Conservation (phyloP, 2,329 filamentous ascomycete genomes). For the Penicillium polonicum region DNA sequence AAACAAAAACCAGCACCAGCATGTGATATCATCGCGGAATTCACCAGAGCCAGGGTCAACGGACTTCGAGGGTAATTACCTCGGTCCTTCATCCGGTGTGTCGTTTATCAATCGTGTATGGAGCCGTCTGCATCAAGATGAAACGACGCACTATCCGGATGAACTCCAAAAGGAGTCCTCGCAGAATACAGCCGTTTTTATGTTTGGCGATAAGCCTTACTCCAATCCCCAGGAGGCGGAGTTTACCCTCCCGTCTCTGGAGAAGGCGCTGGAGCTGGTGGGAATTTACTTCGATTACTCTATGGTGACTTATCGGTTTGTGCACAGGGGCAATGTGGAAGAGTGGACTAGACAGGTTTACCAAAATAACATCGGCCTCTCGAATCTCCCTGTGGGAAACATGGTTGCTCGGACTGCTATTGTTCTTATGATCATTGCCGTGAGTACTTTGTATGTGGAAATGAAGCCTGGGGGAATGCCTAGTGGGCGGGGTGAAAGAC, state of each 20-base stretch:
- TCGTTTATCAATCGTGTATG: constrained; percentile 65
- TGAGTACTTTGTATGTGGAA: constrained; percentile 49
- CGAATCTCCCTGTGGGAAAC: constrained; percentile 39
- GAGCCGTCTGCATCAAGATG: constrained; percentile 62
- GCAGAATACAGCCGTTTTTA: constrained; percentile 48
- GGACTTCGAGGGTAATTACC: constrained; percentile 55
- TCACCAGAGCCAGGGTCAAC: constrained; percentile 51
- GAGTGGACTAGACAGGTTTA: constrained; percentile 47
- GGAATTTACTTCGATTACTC: constrained; percentile 60
- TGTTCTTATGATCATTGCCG: constrained; percentile 50
- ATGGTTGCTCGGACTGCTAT: constrained; percentile 51
- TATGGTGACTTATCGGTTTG: constrained; percentile 59
- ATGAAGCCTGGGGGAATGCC: constrained; percentile 33
- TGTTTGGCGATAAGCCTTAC: constrained; percentile 54
- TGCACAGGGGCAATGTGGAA: constrained; percentile 56
- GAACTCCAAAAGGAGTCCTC: constrained; percentile 31
- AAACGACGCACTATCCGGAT: constrained; percentile 34
- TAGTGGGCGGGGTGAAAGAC: constrained; percentile 33
- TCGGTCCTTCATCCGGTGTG: constrained; percentile 54
- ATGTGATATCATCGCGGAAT: constrained; percentile 27
- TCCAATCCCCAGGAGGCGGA: constrained; percentile 34
- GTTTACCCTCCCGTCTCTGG: constrained; percentile 42
- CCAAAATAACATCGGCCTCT: constrained; percentile 38
- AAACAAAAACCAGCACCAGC: constrained; percentile 1
- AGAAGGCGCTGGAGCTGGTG: constrained; percentile 46